Evolutionary conservation across 108 stramenopile genomes (phyloP), one percentile per base, ranked within the genome.

Genomic region (Pseudonitzschia pungens): DNA sequence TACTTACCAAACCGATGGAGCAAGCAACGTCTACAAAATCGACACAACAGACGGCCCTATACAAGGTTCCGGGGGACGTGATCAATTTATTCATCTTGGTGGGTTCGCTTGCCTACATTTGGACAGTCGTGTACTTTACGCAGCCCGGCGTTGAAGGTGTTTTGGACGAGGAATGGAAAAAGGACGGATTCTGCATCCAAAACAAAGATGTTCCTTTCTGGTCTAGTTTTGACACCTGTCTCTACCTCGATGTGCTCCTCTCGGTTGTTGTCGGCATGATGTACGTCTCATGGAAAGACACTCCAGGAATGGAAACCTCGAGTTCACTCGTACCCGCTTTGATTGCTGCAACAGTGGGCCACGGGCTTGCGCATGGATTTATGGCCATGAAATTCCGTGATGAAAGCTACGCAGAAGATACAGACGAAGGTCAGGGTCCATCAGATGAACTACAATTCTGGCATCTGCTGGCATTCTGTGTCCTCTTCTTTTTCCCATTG

Each of bases 181-280:
- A 71, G 31, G 75, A 58, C 20, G 75, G 75, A 14, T 76, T 76
- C 52, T 76, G 75, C n/a, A 52, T 76, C 29, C 43, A 58, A 22
- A 69, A 76, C 36, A 55, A 54, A 6, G 40, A 76, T n/a, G 68
- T 76, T 21, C 57, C 68, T 5, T 70, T 57, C 41, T 65, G 69
- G 69, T 56, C 43, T 21, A 70, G 68, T 31, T 65, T 52, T 2
- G 70, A 77, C 48, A 16, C 62, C 5, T 71, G 60, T 45, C 50
- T 77, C 2, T 77, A 72, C 29, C 3, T 66, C 26, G 71, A 77
- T 65, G 53, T 63, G 0, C 12, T 72, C 41, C 26, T 77, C 58
- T 33, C 42, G 9, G 2, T 48, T 20, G 20, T 42, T 40, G 9
- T 60, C 8, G 58, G 26, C 21, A n/a, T 51, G 5, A 14, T 76